A percentile compares a stretch with the other conserved stretches of the same genome.
Evolutionary conservation across 306 rosid species (phyloP).

Genomic region (Pyrus bretschneideri): DNA sequence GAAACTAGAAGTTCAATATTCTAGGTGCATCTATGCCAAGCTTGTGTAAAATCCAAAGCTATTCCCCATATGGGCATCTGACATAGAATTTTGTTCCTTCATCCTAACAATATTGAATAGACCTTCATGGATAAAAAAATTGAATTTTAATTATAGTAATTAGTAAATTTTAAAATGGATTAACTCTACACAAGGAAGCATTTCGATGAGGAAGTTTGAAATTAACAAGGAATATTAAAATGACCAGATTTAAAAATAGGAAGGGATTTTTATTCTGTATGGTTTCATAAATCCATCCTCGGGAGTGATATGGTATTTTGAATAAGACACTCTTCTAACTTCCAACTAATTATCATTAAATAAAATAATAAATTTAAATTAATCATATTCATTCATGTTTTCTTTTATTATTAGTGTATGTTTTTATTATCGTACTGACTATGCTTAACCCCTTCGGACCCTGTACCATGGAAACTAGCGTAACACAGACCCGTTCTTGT

Average conservation of each 20-base stretch:
- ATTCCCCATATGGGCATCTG: background rate
- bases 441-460: too few species aligned
- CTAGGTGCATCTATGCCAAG: background rate
- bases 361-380: too few species aligned
- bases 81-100: background rate
- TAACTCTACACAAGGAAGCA: background rate
- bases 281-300: background rate
- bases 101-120: background rate
- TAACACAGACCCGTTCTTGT: too few species aligned
- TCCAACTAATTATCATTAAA: too few species aligned
- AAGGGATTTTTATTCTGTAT: background rate
- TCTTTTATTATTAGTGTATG: too few species aligned
- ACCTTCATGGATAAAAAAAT: background rate
- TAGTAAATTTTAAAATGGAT: background rate
- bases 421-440: too few species aligned
- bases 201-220: background rate
- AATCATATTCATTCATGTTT: too few species aligned
- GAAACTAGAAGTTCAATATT: background rate
- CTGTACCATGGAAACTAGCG: too few species aligned
- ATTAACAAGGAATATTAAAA: background rate
- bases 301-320: background rate
- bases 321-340: background rate
- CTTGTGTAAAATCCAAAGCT: background rate
- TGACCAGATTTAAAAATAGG: too few species aligned
- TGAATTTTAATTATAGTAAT: background rate